These are phyloP conservation scores for Rhodotorula kratochvilovae DNA, from an alignment of 768 basidiomycete genomes.

Conservation along the genomic window DNA sequence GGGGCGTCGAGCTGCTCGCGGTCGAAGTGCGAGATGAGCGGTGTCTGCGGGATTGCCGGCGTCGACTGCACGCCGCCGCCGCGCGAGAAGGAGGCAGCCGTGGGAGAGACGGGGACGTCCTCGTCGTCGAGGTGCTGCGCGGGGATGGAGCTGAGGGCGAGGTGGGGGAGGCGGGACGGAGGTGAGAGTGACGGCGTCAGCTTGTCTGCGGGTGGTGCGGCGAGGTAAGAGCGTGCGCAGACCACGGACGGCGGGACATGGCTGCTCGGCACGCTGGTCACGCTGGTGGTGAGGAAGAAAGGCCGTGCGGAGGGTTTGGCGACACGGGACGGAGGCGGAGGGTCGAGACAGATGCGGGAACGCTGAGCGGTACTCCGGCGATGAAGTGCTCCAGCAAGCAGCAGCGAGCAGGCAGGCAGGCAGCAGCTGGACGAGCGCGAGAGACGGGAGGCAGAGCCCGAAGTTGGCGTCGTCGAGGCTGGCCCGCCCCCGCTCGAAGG, in stretches of 20 bases:
- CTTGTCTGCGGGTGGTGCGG: not conserved
- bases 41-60: slow-evolving; percentile 1
- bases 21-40: slow-evolving; percentile 7
- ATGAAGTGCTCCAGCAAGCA: too few relatives aligned
- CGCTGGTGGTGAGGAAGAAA: not conserved
- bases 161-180: not conserved
- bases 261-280: not conserved
- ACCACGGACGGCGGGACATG: slow-evolving; percentile 22
- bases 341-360: too few relatives aligned
- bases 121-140: slow-evolving; percentile 2
- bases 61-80: not conserved
- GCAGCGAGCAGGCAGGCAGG: too few relatives aligned
- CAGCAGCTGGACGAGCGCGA: too few relatives aligned
- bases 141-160: not conserved
- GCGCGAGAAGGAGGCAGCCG: not conserved
- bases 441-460: too few relatives aligned
- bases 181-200: not conserved
- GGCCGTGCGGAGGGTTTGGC: not conserved
- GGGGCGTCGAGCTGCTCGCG: slow-evolving; percentile 8
- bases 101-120: slow-evolving; percentile 4
- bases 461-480: too few relatives aligned
- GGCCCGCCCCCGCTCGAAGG: too few relatives aligned
- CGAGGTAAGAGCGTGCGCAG: not conserved
- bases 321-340: not conserved
- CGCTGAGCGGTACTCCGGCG: too few relatives aligned